phyloP scores from a whole-genome alignment of 495 filamentous ascomycete genomes.

The Collariella sp. region DNA sequence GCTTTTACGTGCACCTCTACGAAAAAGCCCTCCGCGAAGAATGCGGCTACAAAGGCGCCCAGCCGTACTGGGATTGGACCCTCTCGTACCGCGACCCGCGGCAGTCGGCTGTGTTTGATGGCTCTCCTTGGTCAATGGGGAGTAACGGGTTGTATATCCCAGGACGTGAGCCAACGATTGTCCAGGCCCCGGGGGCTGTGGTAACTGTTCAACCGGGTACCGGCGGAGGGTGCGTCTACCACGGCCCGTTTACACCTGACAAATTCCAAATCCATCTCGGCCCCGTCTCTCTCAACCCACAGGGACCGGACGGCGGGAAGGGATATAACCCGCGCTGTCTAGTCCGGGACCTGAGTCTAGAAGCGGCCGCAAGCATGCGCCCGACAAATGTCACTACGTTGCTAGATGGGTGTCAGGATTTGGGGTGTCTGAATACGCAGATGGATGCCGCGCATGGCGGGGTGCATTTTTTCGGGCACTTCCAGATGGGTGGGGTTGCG shows the following conservation, averaged over 20 bases:
- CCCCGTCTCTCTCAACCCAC: slow-evolving; percentile 1
- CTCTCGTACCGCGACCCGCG: slow-evolving; percentile 37
- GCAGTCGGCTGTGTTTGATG: slow-evolving; percentile 49
- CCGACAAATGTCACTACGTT: slow-evolving; percentile 14
- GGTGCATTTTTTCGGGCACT: slow-evolving; percentile 19
- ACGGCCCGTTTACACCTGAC: slow-evolving; percentile 6
- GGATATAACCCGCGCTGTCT: slow-evolving; percentile 51
- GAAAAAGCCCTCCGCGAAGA: slow-evolving; percentile 57
- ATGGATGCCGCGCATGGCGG: slow-evolving; percentile 12
- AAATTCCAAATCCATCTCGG: slow-evolving; percentile 3
- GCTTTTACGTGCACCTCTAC: slow-evolving; percentile 52
- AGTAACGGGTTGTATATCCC: slow-evolving; percentile 46
- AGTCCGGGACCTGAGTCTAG: slow-evolving; percentile 48
- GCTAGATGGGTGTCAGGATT: slow-evolving; percentile 12
- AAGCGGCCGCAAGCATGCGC: slow-evolving; percentile 5
- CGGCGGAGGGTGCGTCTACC: slow-evolving; percentile 31
- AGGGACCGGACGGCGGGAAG: slow-evolving; percentile 5
- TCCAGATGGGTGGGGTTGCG: slow-evolving; percentile 16
- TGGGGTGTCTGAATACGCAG: slow-evolving; percentile 13
- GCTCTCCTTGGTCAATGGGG: slow-evolving; percentile 45
- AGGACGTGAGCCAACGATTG: slow-evolving; percentile 1
- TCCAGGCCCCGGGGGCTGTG: background rate
- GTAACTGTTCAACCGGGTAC: slow-evolving; percentile 29
- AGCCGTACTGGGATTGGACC: slow-evolving; percentile 53
- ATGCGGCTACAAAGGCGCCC: slow-evolving; percentile 53